Conservation (phyloP, 306 rosid species). For the Chamaecrista fasciculata region DNA sequence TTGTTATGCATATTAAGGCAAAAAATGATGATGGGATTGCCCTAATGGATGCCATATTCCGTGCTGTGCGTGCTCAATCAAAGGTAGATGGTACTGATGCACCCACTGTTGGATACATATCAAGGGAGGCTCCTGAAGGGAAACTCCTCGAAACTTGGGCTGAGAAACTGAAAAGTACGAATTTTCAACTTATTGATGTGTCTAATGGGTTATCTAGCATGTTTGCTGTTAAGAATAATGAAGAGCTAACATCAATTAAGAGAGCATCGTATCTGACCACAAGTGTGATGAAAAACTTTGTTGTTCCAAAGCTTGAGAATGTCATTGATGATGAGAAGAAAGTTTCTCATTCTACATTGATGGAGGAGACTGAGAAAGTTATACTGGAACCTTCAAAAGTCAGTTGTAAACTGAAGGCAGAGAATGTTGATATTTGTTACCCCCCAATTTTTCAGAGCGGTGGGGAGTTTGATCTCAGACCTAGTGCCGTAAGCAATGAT, state of each 20-base stretch:
- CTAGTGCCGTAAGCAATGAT: slow-evolving; percentile 95
- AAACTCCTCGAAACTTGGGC: slow-evolving; percentile 74
- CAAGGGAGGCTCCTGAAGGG: slow-evolving; percentile 90
- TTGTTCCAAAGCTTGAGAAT: slow-evolving; percentile 82
- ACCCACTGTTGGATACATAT: slow-evolving; percentile 65
- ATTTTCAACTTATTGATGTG: slow-evolving; percentile 57
- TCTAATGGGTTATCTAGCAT: slow-evolving; percentile 73
- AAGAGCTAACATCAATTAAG: slow-evolving; percentile 70
- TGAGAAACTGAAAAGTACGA: slow-evolving; percentile 58
- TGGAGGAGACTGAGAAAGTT: slow-evolving; percentile 93
- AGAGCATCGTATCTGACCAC: slow-evolving; percentile 81
- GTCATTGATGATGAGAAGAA: slow-evolving; percentile 92
- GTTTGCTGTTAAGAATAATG: slow-evolving; percentile 65
- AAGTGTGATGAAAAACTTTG: slow-evolving; percentile 73
- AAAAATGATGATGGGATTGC: slow-evolving; percentile 76
- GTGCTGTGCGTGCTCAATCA: slow-evolving; percentile 55
- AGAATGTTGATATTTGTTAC: slow-evolving; percentile 88
- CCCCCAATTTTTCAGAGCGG: slow-evolving; percentile 98
- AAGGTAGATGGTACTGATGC: slow-evolving; percentile 56
- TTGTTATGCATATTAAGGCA: slow-evolving; percentile 73
- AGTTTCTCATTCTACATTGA: slow-evolving; percentile 72
- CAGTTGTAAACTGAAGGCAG: slow-evolving; percentile 70
- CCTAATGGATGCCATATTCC: slow-evolving; percentile 68
- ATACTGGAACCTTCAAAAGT: slow-evolving; percentile 77
- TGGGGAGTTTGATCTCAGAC: slow-evolving; percentile 86